Base-by-base conservation (phyloP, 352 stramenopile genomes). In the Globisporangium paddicum region DNA sequence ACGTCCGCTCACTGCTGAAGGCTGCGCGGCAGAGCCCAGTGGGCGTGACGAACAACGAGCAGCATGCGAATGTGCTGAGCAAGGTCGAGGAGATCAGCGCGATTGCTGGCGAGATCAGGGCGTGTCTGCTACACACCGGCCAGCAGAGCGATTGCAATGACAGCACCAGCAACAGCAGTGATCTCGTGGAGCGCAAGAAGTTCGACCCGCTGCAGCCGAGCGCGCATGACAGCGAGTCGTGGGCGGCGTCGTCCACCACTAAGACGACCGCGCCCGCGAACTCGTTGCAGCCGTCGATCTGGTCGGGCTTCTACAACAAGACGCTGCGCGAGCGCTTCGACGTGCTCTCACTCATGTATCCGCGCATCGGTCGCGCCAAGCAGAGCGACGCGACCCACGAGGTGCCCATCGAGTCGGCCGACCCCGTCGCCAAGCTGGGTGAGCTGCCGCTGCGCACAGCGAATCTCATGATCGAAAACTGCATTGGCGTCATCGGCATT, bases 391-490 rank as follows among this genome's bases (percentile, higher is more conserved):
- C 28, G 28, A 6, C 52, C 2, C 28, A 42, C 2, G 57, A 68
- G 0, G 23, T 35, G 8, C 11, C 44, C 4, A 46, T 49, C 9
- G 68, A 77, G n/a, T 46, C 62, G 13, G 35, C 56, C 3, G 73
- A 82, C 11, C 54, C 71, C 7, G 58, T 76, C 7, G 67, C 70
- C 11, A 84, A 82, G 56, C 66, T 91, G 16, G 84, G 84, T 18
- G 79, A 92, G 38, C 69, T 96, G 53, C 77, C 82, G 16, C 67
- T 91, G 61, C 80, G 79, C 32, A 89, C 76, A 2, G 86, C 86
- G 55, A 93, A 96, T 60, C 68, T 90, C 53, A 96, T 96, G 84
- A 93, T 96, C 55, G 86, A 96, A 63, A 96, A 96, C 71, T 93
- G 85, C 65, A 89, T 96, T 52, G 86, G 86, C 46, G 84, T 92